These are phyloP conservation scores for Nakaseomyces sp. DNA, from an alignment of 1,139 yeast species.

Conservation along the genomic window DNA sequence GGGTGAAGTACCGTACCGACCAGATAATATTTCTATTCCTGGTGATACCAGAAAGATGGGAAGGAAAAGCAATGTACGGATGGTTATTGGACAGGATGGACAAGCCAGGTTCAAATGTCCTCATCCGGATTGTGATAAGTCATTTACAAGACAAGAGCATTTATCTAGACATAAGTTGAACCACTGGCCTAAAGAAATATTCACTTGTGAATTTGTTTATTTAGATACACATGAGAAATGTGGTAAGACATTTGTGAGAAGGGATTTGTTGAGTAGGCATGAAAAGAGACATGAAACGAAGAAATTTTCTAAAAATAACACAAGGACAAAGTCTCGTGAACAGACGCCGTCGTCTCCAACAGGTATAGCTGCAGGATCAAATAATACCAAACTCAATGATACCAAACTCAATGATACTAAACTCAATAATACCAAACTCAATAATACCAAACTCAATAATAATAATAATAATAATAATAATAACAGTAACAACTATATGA, in stretches of 20 bases:
- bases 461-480: not conserved
- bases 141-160: slow-evolving; percentile 35
- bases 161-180: slow-evolving; percentile 34
- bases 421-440: too few relatives aligned
- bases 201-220: slow-evolving; percentile 38
- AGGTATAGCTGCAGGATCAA: not conserved
- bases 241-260: slow-evolving; percentile 51
- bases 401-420: too few relatives aligned
- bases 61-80: not conserved
- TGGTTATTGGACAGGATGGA: slow-evolving; percentile 4
- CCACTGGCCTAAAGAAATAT: slow-evolving; percentile 38
- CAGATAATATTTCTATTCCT: not conserved
- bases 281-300: slow-evolving; percentile 39
- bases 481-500: not conserved
- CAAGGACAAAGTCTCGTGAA: not conserved
- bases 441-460: too few relatives aligned
- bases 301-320: not conserved
- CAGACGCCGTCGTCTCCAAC: not conserved
- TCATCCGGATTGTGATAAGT: slow-evolving; percentile 35
- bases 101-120: slow-evolving; percentile 31
- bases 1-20: not conserved
- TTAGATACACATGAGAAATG: slow-evolving; percentile 35
- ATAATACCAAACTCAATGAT: not conserved
- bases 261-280: slow-evolving; percentile 45
- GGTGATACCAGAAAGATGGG: not conserved